Evolutionary conservation across 306 rosid species (phyloP).

Genomic region (Lablab purpureus): DNA sequence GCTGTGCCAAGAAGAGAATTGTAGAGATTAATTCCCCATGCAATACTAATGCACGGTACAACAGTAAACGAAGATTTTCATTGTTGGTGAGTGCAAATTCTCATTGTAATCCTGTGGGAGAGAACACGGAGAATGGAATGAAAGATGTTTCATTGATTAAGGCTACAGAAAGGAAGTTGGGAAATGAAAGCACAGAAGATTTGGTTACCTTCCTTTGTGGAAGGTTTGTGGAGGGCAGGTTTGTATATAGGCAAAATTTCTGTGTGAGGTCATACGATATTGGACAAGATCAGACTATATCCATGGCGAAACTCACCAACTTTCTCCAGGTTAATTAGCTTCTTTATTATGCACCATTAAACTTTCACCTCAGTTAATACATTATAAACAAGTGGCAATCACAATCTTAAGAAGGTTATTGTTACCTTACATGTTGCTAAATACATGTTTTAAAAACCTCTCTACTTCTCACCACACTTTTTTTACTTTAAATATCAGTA

Average conservation of each 20-base stretch:
- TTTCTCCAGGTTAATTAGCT: slow-evolving; percentile 67
- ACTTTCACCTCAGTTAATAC: too few relatives aligned
- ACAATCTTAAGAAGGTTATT: too few relatives aligned
- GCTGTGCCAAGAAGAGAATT: slow-evolving; percentile 29
- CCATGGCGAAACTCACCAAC: slow-evolving; percentile 67
- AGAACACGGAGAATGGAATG: slow-evolving; percentile 39
- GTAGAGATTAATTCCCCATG: background rate
- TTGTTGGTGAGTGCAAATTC: slow-evolving; percentile 26
- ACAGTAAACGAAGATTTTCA: slow-evolving; percentile 19
- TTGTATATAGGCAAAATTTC: slow-evolving; percentile 42
- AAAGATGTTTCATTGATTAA: background rate
- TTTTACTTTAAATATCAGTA: too few relatives aligned
- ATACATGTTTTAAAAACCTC: too few relatives aligned
- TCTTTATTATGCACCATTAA: background rate
- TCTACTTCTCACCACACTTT: too few relatives aligned
- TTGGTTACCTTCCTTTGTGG: slow-evolving; percentile 57
- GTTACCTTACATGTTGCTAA: too few relatives aligned
- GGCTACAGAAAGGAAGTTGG: background rate
- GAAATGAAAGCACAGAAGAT: slow-evolving; percentile 31
- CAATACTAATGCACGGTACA: background rate
- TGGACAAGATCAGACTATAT: slow-evolving; percentile 66
- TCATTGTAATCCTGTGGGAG: background rate
- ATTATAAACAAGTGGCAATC: too few relatives aligned
- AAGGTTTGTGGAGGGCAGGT: slow-evolving; percentile 61
- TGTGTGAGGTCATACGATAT: slow-evolving; percentile 63